Base-by-base conservation (phyloP, 352 stramenopile genomes). In the Globisporangium rhizosaccharum region DNA sequence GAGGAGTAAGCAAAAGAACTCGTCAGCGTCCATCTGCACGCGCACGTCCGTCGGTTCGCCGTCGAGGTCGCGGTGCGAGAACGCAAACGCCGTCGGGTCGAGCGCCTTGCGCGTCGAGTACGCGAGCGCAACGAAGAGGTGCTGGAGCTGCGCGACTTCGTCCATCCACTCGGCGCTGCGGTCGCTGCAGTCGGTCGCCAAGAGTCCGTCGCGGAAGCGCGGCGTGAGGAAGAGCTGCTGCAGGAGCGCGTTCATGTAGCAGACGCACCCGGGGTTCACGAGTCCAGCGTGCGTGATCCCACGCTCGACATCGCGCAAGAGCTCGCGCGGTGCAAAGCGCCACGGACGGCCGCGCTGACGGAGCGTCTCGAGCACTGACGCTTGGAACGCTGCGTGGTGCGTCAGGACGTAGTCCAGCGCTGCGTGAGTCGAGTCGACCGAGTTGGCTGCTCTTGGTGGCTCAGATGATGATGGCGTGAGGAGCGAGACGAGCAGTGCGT, bases 191-290 rank as follows among this genome's bases (percentile, higher is more conserved):
- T 88, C 64, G 10, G 85, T 46, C 2, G 57, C 56, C 2, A 93
- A 51, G 1, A 93, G 44, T 2, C 73, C 75, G 7, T 69, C 48
- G 23, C 76, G 72, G 57, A 97, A 96, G 1, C 41, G 54, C 0
- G 82, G 76, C 50, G 81, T 75, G 67, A 88, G 85, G 51, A 92
- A 99, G 44, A 99, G 75, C 61, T 99, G 95, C 65, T 99, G 97
- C 3, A 99, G 68, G 0, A 99, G 75, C 0, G 94, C 96, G 72
- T 99, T 99, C 96, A 99, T 99, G 81, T 99, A 99, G 78, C 97
- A 99, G 11, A 98, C 98, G 61, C 96, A 99, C 9, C 97, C 97
- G 50, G 98, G 96, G 65, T 99, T 99, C 46, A 96, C 88, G 1
- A 99, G 73, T 9, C 97, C 97, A 46, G 84, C 85, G 14, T 83